phyloP scores from a whole-genome alignment of 2,329 filamentous ascomycete species.

The Sarocladium kiliense region DNA sequence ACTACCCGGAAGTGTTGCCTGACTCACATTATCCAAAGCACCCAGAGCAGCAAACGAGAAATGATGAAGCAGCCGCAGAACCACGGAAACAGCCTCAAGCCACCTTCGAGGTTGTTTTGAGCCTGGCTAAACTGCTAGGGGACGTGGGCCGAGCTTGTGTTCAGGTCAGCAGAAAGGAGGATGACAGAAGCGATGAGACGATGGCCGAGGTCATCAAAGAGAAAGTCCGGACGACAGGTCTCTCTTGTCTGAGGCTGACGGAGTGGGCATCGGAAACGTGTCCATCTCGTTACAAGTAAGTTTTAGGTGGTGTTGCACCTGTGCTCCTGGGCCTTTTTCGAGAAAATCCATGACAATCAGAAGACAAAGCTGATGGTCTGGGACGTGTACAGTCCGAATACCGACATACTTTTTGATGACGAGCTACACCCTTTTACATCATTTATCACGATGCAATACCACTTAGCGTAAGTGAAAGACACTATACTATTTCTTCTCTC shows the following conservation, averaged over 20 bases:
- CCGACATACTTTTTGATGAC: not conserved
- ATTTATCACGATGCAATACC: not conserved
- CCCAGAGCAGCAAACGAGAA: too few relatives aligned
- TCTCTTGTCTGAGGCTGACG: not conserved
- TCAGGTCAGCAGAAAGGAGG: not conserved
- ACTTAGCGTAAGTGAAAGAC: not conserved
- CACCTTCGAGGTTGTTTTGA: not conserved
- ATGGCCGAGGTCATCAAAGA: not conserved
- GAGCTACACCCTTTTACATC: not conserved
- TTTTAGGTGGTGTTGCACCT: too few relatives aligned
- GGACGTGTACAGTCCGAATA: not conserved
- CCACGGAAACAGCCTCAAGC: not conserved
- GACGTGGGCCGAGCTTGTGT: not conserved
- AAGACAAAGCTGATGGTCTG: not conserved
- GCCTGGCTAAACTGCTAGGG: not conserved
- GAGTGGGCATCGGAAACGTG: not conserved
- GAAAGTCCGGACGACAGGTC: not conserved
- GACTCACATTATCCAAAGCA: not conserved
- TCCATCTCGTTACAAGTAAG: not conserved
- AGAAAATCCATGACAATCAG: too few relatives aligned
- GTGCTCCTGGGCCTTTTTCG: too few relatives aligned
- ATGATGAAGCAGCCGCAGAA: not conserved
- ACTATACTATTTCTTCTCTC: not conserved
- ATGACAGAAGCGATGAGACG: not conserved
- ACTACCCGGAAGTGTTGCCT: not conserved